These are phyloP conservation scores for Xylaria telfairii DNA, from an alignment of 495 filamentous ascomycete species.

Conservation along the genomic window DNA sequence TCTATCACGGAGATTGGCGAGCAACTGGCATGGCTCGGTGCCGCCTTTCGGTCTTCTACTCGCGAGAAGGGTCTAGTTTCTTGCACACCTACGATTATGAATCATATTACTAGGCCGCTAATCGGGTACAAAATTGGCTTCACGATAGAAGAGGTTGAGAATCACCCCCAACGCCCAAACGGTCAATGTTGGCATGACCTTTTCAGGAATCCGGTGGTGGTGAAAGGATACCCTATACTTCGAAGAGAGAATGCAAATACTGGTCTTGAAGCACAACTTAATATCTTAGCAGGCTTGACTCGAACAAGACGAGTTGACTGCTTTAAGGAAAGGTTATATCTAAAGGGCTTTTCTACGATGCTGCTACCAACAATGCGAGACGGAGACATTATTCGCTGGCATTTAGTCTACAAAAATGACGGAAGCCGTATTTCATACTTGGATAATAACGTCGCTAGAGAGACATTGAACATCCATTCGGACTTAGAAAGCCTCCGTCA, in stretches of 20 bases:
- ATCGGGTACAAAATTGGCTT: not conserved
- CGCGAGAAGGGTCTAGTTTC: not conserved
- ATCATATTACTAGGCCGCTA: no score
- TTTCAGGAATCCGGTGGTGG: constrained; percentile 44
- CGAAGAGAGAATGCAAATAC: constrained; percentile 4
- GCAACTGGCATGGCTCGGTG: not conserved
- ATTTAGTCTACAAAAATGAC: constrained; percentile 33
- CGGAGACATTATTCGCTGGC: constrained; percentile 36
- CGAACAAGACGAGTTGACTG: not conserved
- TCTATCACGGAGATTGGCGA: not conserved
- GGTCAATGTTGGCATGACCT: constrained; percentile 48
- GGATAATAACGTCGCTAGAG: not conserved
- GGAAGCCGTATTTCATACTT: constrained; percentile 30
- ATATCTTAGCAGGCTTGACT: not conserved
- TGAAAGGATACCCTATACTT: constrained; percentile 43
- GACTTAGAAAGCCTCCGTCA: constrained; percentile 1
- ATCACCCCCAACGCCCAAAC: not conserved
- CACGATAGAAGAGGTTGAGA: not conserved
- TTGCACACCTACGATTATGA: not conserved
- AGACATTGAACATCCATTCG: not conserved
- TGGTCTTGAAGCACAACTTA: not conserved
- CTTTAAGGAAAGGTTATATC: constrained; percentile 24
- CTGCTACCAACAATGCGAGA: constrained; percentile 29
- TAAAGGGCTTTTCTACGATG: constrained; percentile 45
- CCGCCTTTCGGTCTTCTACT: not conserved